Conservation (phyloP, 1,284 basidiomycete species). For the Golubevia pallescens region DNA sequence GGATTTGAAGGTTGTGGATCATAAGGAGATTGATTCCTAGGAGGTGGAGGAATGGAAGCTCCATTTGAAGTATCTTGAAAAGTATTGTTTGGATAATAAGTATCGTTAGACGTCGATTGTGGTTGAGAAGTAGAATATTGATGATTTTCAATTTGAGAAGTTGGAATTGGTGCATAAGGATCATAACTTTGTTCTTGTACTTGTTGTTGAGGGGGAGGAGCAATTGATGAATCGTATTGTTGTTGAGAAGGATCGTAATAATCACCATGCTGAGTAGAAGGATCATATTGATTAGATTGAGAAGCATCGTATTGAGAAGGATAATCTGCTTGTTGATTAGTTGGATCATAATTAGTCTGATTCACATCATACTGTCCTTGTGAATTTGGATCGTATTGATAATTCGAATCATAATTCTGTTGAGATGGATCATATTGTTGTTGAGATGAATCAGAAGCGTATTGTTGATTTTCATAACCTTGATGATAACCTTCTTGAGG, state of each 20-base stretch:
- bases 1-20: background rate
- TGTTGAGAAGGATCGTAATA: slow-evolving; percentile 6
- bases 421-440: slow-evolving; percentile 15
- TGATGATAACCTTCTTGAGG: background rate
- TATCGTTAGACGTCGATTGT: slow-evolving; percentile 4
- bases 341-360: slow-evolving; percentile 1
- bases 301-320: slow-evolving; percentile 2
- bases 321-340: background rate
- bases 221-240: slow-evolving; percentile 1
- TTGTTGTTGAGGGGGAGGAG: background rate
- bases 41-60: slow-evolving; percentile 3
- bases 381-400: slow-evolving; percentile 3
- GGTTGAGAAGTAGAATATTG: no score
- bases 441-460: slow-evolving; percentile 2
- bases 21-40: slow-evolving; percentile 13
- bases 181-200: slow-evolving; percentile 3
- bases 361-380: slow-evolving; percentile 8
- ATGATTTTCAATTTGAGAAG: background rate
- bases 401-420: slow-evolving; percentile 1
- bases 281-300: background rate
- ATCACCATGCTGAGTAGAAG: background rate
- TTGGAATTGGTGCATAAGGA: slow-evolving; percentile 7
- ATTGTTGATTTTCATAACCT: slow-evolving; percentile 11
- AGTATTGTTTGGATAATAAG: slow-evolving; percentile 6
- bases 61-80: slow-evolving; percentile 8